These are phyloP conservation scores for Hypericum androsaemum DNA, from an alignment of 345 rosid species.

Conservation along the genomic window DNA sequence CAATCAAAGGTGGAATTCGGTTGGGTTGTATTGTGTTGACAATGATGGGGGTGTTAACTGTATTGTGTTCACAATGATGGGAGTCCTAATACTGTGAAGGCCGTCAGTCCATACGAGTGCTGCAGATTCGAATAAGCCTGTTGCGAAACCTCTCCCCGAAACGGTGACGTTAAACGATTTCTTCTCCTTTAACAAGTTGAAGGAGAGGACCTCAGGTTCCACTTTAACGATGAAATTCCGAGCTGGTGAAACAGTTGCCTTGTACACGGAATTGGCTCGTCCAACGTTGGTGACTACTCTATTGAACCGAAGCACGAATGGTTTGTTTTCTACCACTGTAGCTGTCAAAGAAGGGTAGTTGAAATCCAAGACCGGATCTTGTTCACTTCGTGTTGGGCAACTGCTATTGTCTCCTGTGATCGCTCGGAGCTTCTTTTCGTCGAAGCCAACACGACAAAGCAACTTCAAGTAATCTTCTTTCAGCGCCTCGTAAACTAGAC, in stretches of 20 bases:
- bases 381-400: not conserved
- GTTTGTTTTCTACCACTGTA: constrained; percentile 1
- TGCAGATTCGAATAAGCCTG: constrained; percentile 12
- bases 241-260: constrained; percentile 9
- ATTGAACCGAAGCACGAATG: constrained; percentile 16
- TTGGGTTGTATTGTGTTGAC: too few species aligned
- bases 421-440: not conserved
- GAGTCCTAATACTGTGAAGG: constrained; percentile 24
- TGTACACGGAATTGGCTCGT: constrained; percentile 16
- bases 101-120: constrained; percentile 35
- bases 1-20: too few species aligned
- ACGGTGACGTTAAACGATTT: constrained; percentile 1
- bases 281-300: constrained; percentile 35
- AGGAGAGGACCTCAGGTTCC: not conserved
- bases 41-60: too few species aligned
- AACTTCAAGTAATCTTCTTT: constrained; percentile 1
- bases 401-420: constrained; percentile 1
- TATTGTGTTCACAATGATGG: constrained; percentile 17
- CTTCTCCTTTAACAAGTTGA: constrained; percentile 3
- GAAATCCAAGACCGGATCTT: constrained; percentile 15
- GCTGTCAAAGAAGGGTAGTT: constrained; percentile 35
- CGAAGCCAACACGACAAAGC: constrained; percentile 5
- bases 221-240: constrained; percentile 10
- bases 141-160: not conserved
- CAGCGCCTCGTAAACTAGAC: not conserved